A percentile compares a stretch with the other conserved stretches of the same genome.
Conservation (phyloP, 805 yeast species). For the Cyberlindnera maritima region DNA sequence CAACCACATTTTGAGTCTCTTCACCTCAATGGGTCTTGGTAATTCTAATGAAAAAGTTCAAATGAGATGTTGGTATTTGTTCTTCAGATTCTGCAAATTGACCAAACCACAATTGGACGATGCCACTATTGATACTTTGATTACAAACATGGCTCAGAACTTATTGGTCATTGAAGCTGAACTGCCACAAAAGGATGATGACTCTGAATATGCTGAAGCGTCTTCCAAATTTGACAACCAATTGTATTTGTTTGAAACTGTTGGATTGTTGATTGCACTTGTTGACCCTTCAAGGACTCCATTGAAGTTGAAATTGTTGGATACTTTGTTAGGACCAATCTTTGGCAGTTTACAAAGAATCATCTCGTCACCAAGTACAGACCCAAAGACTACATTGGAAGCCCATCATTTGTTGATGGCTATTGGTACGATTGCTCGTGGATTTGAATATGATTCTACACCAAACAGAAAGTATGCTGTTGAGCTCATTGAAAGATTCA, state of each 20-base stretch:
- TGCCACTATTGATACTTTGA: conserved; percentile 49
- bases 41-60: conserved; percentile 72
- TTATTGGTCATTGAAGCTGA: conserved; percentile 61
- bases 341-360: conserved; percentile 69
- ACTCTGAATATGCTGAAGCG: conserved; percentile 46
- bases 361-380: conserved; percentile 42
- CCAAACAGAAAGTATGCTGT: conserved; percentile 34
- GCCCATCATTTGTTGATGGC: conserved; percentile 88
- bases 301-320: conserved; percentile 45
- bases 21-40: conserved; percentile 81
- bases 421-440: conserved; percentile 85
- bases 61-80: conserved; percentile 85
- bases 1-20: conserved; percentile 65
- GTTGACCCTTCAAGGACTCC: conserved; percentile 44
- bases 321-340: conserved; percentile 69
- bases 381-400: conserved; percentile 54
- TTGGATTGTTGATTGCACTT: conserved; percentile 69
- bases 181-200: conserved; percentile 48
- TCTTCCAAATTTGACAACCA: conserved; percentile 71
- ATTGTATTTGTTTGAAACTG: conserved; percentile 78
- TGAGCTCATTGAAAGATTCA: conserved; percentile 47
- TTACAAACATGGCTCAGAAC: conserved; percentile 56
- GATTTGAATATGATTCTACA: conserved; percentile 47
- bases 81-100: conserved; percentile 75
- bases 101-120: conserved; percentile 64